Conservation (phyloP, 192 early-diverging fungal genomes). For the Geranomyces michiganensis region DNA sequence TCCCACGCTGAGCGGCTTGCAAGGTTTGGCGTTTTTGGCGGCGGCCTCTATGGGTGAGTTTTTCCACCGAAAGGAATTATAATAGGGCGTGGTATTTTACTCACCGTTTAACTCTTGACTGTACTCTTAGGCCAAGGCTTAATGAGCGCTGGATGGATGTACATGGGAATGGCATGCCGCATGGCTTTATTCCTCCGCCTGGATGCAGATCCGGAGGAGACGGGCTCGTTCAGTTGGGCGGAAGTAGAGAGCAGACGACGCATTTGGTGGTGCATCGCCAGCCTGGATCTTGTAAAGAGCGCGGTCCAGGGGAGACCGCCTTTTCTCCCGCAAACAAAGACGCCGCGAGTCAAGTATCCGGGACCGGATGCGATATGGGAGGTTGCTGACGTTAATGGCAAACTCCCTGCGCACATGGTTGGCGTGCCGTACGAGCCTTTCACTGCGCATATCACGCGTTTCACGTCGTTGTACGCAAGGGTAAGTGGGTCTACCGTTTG, state of each 20-base stretch:
- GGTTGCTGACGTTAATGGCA: slow-evolving; percentile 12
- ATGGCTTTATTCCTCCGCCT: slow-evolving; percentile 27
- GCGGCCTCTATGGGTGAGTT: slow-evolving; percentile 13
- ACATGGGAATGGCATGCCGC: slow-evolving; percentile 24
- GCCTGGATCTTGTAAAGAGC: slow-evolving; percentile 20
- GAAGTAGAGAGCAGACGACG: slow-evolving; percentile 28
- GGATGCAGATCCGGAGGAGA: slow-evolving; percentile 27
- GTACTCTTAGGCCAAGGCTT: slow-evolving; percentile 12
- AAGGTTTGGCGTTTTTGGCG: slow-evolving; percentile 11
- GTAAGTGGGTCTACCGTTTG: neutral
- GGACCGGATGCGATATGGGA: slow-evolving; percentile 28
- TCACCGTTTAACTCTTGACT: neutral
- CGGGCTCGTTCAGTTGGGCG: slow-evolving; percentile 25
- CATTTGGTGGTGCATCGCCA: slow-evolving; percentile 25
- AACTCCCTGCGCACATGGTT: slow-evolving; percentile 15
- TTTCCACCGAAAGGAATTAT: too few relatives aligned
- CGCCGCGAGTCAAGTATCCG: slow-evolving; percentile 9
- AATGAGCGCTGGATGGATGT: slow-evolving; percentile 32
- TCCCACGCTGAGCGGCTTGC: slow-evolving; percentile 29
- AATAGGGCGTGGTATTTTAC: too few relatives aligned
- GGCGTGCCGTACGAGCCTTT: neutral
- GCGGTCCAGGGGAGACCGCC: neutral
- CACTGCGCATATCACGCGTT: neutral
- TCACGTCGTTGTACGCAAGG: slow-evolving; percentile 10
- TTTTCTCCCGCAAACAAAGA: neutral